A percentile compares a stretch with the other conserved stretches of the same genome.
phyloP scores from a whole-genome alignment of 2,329 filamentous ascomycete species.

The Aureobasidium lini region DNA sequence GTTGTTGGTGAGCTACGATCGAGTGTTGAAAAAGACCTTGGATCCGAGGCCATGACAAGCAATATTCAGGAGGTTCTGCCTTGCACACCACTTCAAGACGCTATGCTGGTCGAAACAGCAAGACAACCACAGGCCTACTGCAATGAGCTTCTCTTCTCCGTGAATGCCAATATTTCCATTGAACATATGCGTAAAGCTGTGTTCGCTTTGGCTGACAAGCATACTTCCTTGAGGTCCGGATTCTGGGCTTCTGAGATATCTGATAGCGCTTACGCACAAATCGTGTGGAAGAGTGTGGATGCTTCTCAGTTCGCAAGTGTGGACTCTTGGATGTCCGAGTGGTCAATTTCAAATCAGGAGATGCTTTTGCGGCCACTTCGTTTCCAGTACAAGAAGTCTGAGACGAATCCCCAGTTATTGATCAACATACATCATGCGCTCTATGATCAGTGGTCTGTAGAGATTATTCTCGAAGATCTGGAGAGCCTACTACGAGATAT shows the following conservation, averaged over 20 bases:
- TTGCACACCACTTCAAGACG: constrained; percentile 67
- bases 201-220: constrained; percentile 41
- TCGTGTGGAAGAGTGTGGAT: constrained; percentile 53
- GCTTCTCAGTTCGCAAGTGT: constrained; percentile 24
- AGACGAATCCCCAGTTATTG: constrained; percentile 28
- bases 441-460: constrained; percentile 88
- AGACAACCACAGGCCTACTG: constrained; percentile 58
- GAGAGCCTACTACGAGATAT: constrained; percentile 39
- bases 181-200: constrained; percentile 37
- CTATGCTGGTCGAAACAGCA: constrained; percentile 72
- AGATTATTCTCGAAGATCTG: constrained; percentile 65
- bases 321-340: constrained; percentile 16
- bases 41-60: background rate
- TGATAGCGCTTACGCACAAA: constrained; percentile 48
- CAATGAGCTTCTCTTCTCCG: constrained; percentile 66
- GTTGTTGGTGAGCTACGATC: background rate
- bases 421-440: constrained; percentile 71
- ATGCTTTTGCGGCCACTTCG: constrained; percentile 52
- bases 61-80: constrained; percentile 38
- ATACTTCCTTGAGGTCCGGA: constrained; percentile 65
- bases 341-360: constrained; percentile 23
- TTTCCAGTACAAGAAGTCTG: constrained; percentile 45
- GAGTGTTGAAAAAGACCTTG: background rate
- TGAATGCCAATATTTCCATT: constrained; percentile 29
- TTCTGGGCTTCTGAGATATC: constrained; percentile 50